Evolutionary conservation across 352 stramenopile genomes (phyloP).

Genomic region (Plasmopara viticola): DNA sequence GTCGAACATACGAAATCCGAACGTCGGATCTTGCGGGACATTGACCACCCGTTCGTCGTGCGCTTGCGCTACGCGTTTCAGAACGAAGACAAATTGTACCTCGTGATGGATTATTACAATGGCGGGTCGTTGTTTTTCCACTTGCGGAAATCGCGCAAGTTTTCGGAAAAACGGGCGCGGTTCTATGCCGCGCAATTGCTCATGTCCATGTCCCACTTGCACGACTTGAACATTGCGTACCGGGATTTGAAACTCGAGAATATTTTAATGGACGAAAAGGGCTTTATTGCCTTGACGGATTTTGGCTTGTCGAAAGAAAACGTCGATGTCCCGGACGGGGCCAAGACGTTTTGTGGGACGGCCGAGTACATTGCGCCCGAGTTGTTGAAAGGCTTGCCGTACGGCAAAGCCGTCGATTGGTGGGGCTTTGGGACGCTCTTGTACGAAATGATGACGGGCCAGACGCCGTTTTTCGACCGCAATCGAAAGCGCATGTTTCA

Average conservation of each 20-base stretch:
- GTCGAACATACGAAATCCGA: slow-evolving; percentile 92
- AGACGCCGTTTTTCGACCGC: slow-evolving; percentile 93
- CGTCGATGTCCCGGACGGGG: slow-evolving; percentile 79
- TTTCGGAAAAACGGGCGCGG: slow-evolving; percentile 80
- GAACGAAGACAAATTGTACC: slow-evolving; percentile 89
- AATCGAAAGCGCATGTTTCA: slow-evolving; percentile 94
- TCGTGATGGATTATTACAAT: slow-evolving; percentile 92
- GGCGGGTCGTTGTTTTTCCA: slow-evolving; percentile 91
- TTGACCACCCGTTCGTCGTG: slow-evolving; percentile 91
- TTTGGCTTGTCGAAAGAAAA: slow-evolving; percentile 92
- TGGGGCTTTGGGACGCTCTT: slow-evolving; percentile 91
- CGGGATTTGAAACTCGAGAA: slow-evolving; percentile 94
- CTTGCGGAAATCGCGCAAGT: slow-evolving; percentile 85
- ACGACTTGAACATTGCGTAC: slow-evolving; percentile 92
- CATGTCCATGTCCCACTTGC: slow-evolving; percentile 88
- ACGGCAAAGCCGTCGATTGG: slow-evolving; percentile 90
- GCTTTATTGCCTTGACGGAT: slow-evolving; percentile 89
- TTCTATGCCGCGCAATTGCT: slow-evolving; percentile 91
- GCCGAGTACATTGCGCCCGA: slow-evolving; percentile 91
- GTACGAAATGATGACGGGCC: slow-evolving; percentile 94
- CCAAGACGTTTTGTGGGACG: slow-evolving; percentile 91
- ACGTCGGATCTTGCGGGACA: slow-evolving; percentile 85
- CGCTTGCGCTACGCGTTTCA: slow-evolving; percentile 92
- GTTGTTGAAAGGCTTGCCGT: slow-evolving; percentile 83
- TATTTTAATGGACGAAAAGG: slow-evolving; percentile 92